Percentiles rank a stretch among this genome's conserved stretches.
Conservation (phyloP, 2,329 filamentous ascomycete species). For the Alternaria sp. region DNA sequence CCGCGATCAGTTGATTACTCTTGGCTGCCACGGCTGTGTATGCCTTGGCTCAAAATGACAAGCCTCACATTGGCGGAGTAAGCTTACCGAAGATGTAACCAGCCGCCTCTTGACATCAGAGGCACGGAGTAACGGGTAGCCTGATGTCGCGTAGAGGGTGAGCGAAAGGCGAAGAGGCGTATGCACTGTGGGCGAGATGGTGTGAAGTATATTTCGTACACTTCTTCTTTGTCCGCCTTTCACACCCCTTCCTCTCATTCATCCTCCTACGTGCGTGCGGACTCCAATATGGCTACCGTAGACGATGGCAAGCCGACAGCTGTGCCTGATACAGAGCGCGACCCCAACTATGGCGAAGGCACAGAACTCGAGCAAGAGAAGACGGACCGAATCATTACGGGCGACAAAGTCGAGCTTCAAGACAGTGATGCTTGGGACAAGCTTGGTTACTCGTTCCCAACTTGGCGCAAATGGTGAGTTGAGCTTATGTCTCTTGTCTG, state of each 20-base stretch:
- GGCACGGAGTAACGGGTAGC: constrained; percentile 4
- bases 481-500: background rate
- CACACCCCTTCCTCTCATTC: background rate
- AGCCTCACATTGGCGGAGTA: constrained; percentile 24
- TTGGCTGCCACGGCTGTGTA: constrained; percentile 18
- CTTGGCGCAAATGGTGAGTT: constrained; percentile 52
- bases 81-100: constrained; percentile 16
- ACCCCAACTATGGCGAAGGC: constrained; percentile 27
- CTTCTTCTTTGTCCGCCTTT: background rate
- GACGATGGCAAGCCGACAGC: constrained; percentile 16
- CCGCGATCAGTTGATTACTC: constrained; percentile 11
- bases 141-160: background rate
- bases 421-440: constrained; percentile 50
- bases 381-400: constrained; percentile 29
- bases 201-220: background rate
- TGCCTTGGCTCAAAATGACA: constrained; percentile 19
- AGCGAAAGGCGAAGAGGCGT: background rate
- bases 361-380: constrained; percentile 19
- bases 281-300: constrained; percentile 14
- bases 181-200: background rate
- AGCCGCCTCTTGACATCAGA: constrained; percentile 22
- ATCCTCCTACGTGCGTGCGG: background rate
- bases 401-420: constrained; percentile 44
- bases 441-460: constrained; percentile 55
- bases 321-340: constrained; percentile 33